Evolutionary conservation across 345 rosid species (phyloP).

Genomic region (Xanthoceras sorbifolium): DNA sequence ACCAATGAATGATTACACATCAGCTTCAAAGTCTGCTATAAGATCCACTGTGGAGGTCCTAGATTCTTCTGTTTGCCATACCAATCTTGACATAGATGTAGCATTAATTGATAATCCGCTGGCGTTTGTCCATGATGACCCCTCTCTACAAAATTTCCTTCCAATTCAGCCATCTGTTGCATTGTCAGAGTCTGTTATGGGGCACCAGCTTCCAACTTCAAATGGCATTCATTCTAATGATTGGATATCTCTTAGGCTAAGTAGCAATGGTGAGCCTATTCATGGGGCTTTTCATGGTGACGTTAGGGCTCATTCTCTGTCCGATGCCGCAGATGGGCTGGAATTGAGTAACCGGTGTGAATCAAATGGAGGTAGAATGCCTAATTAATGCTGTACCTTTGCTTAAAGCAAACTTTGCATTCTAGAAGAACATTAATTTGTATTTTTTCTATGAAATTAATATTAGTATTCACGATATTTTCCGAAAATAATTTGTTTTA

Average conservation of each 20-base stretch:
- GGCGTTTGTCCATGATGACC: constrained; percentile 31
- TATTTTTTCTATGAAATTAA: constrained; percentile 2
- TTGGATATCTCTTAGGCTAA: constrained; percentile 40
- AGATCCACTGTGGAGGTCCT: constrained; percentile 10
- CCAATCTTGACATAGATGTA: constrained; percentile 17
- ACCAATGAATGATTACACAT: constrained; percentile 25
- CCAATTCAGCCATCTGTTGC: constrained; percentile 26
- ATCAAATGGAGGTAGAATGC: constrained; percentile 23
- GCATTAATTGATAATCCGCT: constrained; percentile 34
- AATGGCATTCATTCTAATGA: constrained; percentile 22
- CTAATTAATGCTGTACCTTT: constrained; percentile 14
- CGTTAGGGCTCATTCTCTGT: constrained; percentile 1
- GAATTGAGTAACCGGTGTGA: constrained; percentile 13
- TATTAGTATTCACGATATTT: background rate
- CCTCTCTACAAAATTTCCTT: constrained; percentile 31
- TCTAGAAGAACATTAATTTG: constrained; percentile 1
- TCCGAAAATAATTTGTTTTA: background rate
- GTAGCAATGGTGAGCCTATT: constrained; percentile 8
- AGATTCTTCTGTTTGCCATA: constrained; percentile 24
- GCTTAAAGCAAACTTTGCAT: constrained; percentile 6
- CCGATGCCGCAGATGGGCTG: constrained; percentile 16
- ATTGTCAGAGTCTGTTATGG: constrained; percentile 11
- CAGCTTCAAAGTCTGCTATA: constrained; percentile 16
- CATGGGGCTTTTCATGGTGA: background rate
- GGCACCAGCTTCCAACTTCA: constrained; percentile 13